These are phyloP conservation scores for Phytophthora parvispora DNA, from an alignment of 352 stramenopile genomes.

Conservation along the genomic window DNA sequence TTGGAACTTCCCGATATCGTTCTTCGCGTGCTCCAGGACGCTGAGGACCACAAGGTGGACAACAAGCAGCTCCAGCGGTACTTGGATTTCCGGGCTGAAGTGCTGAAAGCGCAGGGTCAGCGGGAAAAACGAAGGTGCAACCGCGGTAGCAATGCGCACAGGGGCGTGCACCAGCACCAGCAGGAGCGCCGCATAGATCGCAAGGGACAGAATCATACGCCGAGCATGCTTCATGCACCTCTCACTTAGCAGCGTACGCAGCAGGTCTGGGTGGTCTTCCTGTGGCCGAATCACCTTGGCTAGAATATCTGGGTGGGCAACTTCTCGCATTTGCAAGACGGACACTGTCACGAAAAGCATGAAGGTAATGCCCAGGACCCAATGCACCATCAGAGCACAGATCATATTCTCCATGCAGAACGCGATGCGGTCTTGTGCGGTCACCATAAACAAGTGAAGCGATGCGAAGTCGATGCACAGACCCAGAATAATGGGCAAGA, in stretches of 20 bases:
- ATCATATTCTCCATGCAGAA: slow-evolving; percentile 92
- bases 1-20: slow-evolving; percentile 85
- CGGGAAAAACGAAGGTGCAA: slow-evolving; percentile 75
- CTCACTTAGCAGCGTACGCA: slow-evolving; percentile 97
- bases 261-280: slow-evolving; percentile 97
- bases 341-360: slow-evolving; percentile 99
- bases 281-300: slow-evolving; percentile 93
- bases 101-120: slow-evolving; percentile 93
- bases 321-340: slow-evolving; percentile 95
- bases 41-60: slow-evolving; percentile 97
- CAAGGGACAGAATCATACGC: slow-evolving; percentile 94
- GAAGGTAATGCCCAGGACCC: slow-evolving; percentile 98
- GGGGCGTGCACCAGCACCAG: slow-evolving; percentile 91
- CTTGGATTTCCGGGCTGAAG: slow-evolving; percentile 94
- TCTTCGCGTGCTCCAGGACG: slow-evolving; percentile 94
- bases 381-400: slow-evolving; percentile 96
- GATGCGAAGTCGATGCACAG: slow-evolving; percentile 95
- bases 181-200: slow-evolving; percentile 93
- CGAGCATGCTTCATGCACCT: slow-evolving; percentile 93
- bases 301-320: slow-evolving; percentile 95
- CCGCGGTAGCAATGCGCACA: slow-evolving; percentile 62
- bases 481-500: slow-evolving; percentile 96
- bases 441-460: slow-evolving; percentile 90
- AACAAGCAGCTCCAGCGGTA: slow-evolving; percentile 96
- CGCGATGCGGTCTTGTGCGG: slow-evolving; percentile 75